Evolutionary conservation across 208 protist species (phyloP), one percentile per base, ranked within the genome.

Genomic region (Leishmania amazonensis): DNA sequence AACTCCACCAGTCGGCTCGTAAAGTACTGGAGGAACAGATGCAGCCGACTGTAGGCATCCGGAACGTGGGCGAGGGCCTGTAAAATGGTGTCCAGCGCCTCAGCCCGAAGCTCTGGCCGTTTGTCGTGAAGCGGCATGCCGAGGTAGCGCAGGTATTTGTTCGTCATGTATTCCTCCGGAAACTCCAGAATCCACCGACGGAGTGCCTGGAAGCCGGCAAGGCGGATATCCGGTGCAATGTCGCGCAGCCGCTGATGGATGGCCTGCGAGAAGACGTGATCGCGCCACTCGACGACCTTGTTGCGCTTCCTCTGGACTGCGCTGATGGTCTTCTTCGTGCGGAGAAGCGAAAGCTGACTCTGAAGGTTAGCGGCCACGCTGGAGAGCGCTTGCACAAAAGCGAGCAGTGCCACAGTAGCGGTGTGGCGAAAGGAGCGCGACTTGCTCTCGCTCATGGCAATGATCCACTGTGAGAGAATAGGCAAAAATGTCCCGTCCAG

Each of bases 121-220:
- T 96, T 96, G 88, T 98, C 95, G 83, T 96, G 92, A 31, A 98
- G 83, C n/a, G 92, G 86, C 88, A 98, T 96, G 77, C 93, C 90
- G 78, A 98, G 94, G 85, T 97, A 97, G 74, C 94, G 93, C 51
- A 97, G 91, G 81, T 97, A 98, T 72, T 96, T 95, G 86, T 97
- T 97, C 57, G 86, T 89, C 75, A 97, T 89, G 83, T 92, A 98
- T 77, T 94, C 90, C 4, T 93, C 88, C 57, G 95, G 91, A 74
- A 89, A 96, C 54, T 89, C 88, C 21, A 95, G 57, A 78, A 96
- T 91, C 93, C 91, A 98, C 38, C 86, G 81, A 75, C 91, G 89
- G 60, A 98, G 85, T 28, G 84, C 79, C 78, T 96, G 87, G 86
- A 97, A 92, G 35, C 90, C 87, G 57, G 81, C 78, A 13, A 96